Base-by-base conservation (phyloP, 1,284 basidiomycete species). In the Afroboletus lepidellus region DNA sequence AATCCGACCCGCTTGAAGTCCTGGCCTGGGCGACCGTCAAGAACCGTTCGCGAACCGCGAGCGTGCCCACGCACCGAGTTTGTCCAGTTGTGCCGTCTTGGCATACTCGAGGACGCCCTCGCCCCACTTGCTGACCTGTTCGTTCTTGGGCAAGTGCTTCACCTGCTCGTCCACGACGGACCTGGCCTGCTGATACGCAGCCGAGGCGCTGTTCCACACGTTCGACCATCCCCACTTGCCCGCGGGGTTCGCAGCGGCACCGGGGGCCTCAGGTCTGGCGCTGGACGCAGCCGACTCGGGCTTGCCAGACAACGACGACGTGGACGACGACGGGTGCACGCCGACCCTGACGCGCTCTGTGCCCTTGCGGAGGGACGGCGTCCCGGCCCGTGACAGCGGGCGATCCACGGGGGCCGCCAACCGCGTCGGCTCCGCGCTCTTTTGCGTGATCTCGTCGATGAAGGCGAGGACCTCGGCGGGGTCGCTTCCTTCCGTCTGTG, bases 381-480 rank as follows among this genome's bases (percentile, higher is more conserved):
- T 90, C 18, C 83, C 81, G 38, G 85, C 79, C 45, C 88, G 79
- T 33, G 87, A 88, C 43, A 74, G 64, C 3, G 83, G 83, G 9
- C 83, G 74, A 36, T 85, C 83, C 48, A 81, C 70, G 54, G 79
- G 77, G 20, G 78, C 69, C 27, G 79, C 71, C 2, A 78, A 63
- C 37, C 85, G 83, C 9, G 83, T 82, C 4, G 87, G 86, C 60
- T 90, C 89, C 5, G 85, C 77, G 67, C 84, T 87, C 72, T 93
- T 94, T 78, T 92, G 90, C 0, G 92, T 94, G 61, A 96, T 92
- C 71, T 96, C 92, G 71, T 97, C 92, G 49, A 97, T 83, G 75
- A 95, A 96, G 23, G 93, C 94, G 39, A 95, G 82, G 16, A 91
- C 92, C 56, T 91, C 89, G 0, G 76, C 70, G 20, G 89, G 87